Evolutionary conservation across 257 asterid genomes (phyloP).

Genomic region (Galeopsis tetrahit): DNA sequence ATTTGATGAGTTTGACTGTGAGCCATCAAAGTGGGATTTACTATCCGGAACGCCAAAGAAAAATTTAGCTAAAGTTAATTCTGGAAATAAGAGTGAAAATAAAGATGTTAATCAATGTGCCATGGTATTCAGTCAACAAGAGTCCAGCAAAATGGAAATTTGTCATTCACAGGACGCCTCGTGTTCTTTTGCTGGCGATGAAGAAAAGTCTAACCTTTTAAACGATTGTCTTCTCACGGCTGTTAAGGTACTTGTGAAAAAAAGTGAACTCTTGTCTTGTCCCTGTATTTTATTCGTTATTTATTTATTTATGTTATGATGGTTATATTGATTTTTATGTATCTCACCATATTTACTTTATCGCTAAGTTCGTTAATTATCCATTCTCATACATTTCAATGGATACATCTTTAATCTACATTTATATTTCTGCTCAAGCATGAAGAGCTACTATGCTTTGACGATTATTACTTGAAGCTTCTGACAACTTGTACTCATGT

Average conservation of each 20-base stretch:
- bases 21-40: constrained; percentile 84
- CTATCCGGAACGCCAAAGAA: constrained; percentile 52
- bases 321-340: constrained; percentile 7
- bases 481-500: background rate
- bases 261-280: constrained; percentile 10
- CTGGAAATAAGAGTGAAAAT: constrained; percentile 33
- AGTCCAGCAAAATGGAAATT: constrained; percentile 39
- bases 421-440: background rate
- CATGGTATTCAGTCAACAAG: constrained; percentile 49
- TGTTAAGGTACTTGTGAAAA: constrained; percentile 59
- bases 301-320: background rate
- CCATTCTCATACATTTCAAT: background rate
- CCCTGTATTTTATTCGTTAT: background rate
- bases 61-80: constrained; percentile 40
- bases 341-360: background rate
- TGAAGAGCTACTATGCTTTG: background rate
- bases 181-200: constrained; percentile 51
- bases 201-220: constrained; percentile 57
- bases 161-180: constrained; percentile 49
- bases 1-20: constrained; percentile 64
- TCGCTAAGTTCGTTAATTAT: background rate
- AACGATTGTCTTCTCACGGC: constrained; percentile 78
- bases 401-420: constrained; percentile 2
- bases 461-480: constrained; percentile 12
- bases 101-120: constrained; percentile 40